Evolutionary conservation across 2,329 filamentous ascomycete genomes (phyloP), one percentile per base, ranked within the genome.

Genomic region (Coccinonectria pachysandricola): DNA sequence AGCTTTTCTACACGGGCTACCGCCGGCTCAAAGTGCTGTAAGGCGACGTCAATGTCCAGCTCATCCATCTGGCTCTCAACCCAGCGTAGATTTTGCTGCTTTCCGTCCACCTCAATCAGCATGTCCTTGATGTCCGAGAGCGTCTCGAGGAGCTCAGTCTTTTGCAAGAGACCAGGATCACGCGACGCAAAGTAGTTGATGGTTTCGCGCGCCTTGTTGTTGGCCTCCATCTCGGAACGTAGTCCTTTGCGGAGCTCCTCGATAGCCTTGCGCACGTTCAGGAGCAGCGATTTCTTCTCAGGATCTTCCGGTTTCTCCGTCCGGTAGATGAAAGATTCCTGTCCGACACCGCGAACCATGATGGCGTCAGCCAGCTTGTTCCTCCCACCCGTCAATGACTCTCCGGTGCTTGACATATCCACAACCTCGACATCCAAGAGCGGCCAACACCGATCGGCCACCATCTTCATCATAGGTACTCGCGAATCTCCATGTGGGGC

Each of bases 41-140:
- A 67, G 0, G 91, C 88, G 45, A 98, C 87, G 44, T 93, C 80
- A 43, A 96, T 96, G 48, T 98, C 91, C 5, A 98, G 71, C 48
- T 93, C 85, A 49, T 98, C 91, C 53, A 98, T 82, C 56, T 96
- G 85, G 27, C 77, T 75, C 52, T 98, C 91, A 0, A 98, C 85
- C 85, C 85, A 95, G 27, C 88, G 81, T 23, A 98, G 68, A 50
- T 91, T 95, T 50, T 96, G 85, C 53, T 95, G 87, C 46, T 93
- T 93, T 24, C 91, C 91, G 46, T 96, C 91, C 9, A 94, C 84
- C 45, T 98, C 91, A 40, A 98, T 87, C 29, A 94, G 71, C 59
- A 94, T 80, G 51, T 92, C 83, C 48, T 85, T 85, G 43, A 80
- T 75, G 36, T 78, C 75, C 2, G 84, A 85, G 7, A 86, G 57